Conservation (phyloP, 2,329 filamentous ascomycete genomes). For the Penicillium crustosum region DNA sequence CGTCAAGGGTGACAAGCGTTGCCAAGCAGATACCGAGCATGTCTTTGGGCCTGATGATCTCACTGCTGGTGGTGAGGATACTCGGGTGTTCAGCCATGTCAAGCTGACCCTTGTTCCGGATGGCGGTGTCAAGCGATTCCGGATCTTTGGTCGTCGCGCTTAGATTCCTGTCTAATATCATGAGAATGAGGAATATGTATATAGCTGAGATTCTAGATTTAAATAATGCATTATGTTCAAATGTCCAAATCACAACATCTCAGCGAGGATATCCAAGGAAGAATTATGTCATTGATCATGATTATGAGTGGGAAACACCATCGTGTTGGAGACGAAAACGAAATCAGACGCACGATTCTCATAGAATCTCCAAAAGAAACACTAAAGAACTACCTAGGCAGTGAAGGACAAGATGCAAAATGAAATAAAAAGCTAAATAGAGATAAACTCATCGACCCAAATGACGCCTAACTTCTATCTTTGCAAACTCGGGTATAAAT, state of each 20-base stretch:
- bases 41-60: slow-evolving; percentile 35
- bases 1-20: slow-evolving; percentile 38
- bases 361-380: background rate
- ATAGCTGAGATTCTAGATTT: background rate
- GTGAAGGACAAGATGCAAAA: background rate
- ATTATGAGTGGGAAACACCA: background rate
- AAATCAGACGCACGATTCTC: background rate
- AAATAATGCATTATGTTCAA: slow-evolving; percentile 1
- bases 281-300: background rate
- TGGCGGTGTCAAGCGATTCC: slow-evolving; percentile 84
- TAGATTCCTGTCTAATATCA: background rate
- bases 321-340: no score
- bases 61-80: slow-evolving; percentile 57
- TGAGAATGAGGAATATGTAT: slow-evolving; percentile 5
- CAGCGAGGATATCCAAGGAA: background rate
- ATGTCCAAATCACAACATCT: background rate
- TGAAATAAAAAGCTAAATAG: background rate
- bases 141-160: slow-evolving; percentile 66
- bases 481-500: slow-evolving; percentile 23
- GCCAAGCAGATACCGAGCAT: slow-evolving; percentile 44
- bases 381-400: background rate
- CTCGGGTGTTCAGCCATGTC: slow-evolving; percentile 70
- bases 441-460: slow-evolving; percentile 2
- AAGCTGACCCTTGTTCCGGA: slow-evolving; percentile 93
- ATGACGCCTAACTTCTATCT: slow-evolving; percentile 21